Evolutionary conservation across 805 yeast species (phyloP), one percentile per base, ranked within the genome.

Genomic region (Wickerhamiella qilinensis): DNA sequence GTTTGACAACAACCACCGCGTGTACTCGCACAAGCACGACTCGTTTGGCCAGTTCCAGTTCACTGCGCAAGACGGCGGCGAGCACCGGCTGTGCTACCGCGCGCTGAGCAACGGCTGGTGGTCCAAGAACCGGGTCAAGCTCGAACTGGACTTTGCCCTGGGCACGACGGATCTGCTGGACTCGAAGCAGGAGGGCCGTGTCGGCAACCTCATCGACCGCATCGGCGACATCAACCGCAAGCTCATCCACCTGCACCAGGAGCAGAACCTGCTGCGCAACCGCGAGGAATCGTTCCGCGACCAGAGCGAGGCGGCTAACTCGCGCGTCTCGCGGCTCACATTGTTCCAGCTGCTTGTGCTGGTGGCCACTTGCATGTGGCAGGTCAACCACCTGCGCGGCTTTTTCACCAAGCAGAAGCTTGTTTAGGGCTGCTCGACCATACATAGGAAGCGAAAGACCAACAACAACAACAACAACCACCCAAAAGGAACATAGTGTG

Each of bases 331-430:
- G 17, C 60, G 66, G 48, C 81, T 91, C 86, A 72, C 91, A 11
- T 46, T 81, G 36, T 53, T 80, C 35, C 94, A 85, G 62, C 54
- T 81, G 35, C 20, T 73, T 18, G 83, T 79, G 2, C 66, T 85
- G 48, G 66, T 70, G 8, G 70, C 64, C 14, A 75, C 86, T 7
- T 80, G 94, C 50, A 67, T 66, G 30, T 73, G 81, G 68, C 94
- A 85, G 62, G 60, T 85, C 56, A 67, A 68, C 39, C 85, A 80
- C 52, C 68, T 85, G 60, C 79, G 79, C 60, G 60, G 75, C 31
- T 83, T 84, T 70, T 84, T 84, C 55, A 77, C 82, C 43, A 84
- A 83, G 61, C 93, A 84, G 55, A 85, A 85, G 63, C 72, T 83
- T 43, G 76, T 84, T 16, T 82, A n/a, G n/a, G n/a, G n/a, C n/a